These are phyloP conservation scores for Ophiostoma perfectum DNA, from an alignment of 2,329 filamentous ascomycete genomes.

Conservation along the genomic window DNA sequence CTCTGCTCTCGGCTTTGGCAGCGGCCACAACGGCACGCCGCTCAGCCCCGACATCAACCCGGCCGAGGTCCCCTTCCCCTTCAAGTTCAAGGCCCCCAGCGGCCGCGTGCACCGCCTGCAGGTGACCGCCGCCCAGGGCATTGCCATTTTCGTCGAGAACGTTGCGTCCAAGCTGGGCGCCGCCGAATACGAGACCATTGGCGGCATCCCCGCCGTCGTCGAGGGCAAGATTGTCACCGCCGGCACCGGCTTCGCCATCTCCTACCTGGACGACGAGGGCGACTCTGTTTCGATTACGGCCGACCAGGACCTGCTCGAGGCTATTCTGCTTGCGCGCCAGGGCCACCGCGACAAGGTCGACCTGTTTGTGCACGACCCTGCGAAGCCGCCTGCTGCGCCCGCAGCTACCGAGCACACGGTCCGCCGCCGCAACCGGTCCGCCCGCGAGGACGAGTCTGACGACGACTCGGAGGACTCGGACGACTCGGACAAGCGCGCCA, in stretches of 20 bases:
- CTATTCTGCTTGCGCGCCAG: slow-evolving; percentile 75
- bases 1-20: slow-evolving; percentile 45
- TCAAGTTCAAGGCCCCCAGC: slow-evolving; percentile 98
- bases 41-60: slow-evolving; percentile 47
- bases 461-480: slow-evolving; percentile 41
- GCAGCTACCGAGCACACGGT: slow-evolving; percentile 37
- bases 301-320: slow-evolving; percentile 86
- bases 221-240: slow-evolving; percentile 71
- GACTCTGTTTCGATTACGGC: slow-evolving; percentile 96
- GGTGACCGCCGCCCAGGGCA: slow-evolving; percentile 71
- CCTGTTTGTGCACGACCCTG: slow-evolving; percentile 89
- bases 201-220: slow-evolving; percentile 70
- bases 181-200: slow-evolving; percentile 71
- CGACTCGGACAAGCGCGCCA: slow-evolving; percentile 39
- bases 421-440: slow-evolving; percentile 28
- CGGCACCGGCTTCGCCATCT: slow-evolving; percentile 78
- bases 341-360: slow-evolving; percentile 86
- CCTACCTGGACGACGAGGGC: slow-evolving; percentile 94
- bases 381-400: slow-evolving; percentile 68
- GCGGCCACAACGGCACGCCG: slow-evolving; percentile 31
- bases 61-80: slow-evolving; percentile 78
- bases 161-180: slow-evolving; percentile 77
- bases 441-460: slow-evolving; percentile 43
- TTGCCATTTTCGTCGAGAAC: slow-evolving; percentile 69
- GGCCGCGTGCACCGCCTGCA: slow-evolving; percentile 91